Percentiles rank a stretch among this genome's conserved stretches.
Evolutionary conservation across 306 rosid species (phyloP).

Genomic region (Cyamopsis tetragonoloba): DNA sequence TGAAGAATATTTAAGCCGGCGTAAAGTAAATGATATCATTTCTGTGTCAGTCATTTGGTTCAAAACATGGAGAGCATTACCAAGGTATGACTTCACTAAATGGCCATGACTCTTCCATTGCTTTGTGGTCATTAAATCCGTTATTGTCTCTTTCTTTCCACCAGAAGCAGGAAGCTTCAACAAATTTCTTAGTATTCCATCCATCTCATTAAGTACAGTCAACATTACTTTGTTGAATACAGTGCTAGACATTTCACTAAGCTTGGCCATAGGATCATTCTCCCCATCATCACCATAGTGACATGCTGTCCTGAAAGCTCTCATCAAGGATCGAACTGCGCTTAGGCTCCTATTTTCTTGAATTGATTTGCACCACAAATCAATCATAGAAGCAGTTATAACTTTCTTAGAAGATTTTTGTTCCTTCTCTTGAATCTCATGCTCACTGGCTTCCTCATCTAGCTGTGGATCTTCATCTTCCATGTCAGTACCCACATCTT

Average conservation of each 20-base stretch:
- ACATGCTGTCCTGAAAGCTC: constrained; percentile 84
- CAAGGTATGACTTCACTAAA: constrained; percentile 88
- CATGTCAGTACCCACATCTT: constrained; percentile 44
- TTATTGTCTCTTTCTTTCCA: constrained; percentile 76
- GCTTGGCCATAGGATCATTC: constrained; percentile 47
- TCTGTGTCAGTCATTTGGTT: constrained; percentile 94
- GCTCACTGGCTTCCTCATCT: constrained; percentile 32
- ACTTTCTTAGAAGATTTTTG: constrained; percentile 39
- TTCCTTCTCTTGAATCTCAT: constrained; percentile 37
- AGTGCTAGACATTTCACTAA: constrained; percentile 69
- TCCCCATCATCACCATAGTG: constrained; percentile 87
- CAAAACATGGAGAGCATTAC: constrained; percentile 83
- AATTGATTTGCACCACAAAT: constrained; percentile 63
- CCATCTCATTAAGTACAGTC: constrained; percentile 82
- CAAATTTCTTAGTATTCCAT: constrained; percentile 70
- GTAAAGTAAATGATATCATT: constrained; percentile 87
- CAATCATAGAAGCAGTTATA: constrained; percentile 74
- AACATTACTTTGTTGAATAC: constrained; percentile 91
- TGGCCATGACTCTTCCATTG: constrained; percentile 72
- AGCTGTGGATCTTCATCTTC: constrained; percentile 44
- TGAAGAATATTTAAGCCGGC: constrained; percentile 73
- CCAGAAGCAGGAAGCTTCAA: constrained; percentile 77
- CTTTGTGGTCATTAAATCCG: constrained; percentile 58
- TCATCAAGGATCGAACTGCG: constrained; percentile 66
- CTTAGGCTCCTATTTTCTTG: constrained; percentile 57